These are phyloP conservation scores for Penicillium sp. DNA, from an alignment of 2,329 filamentous ascomycete species.

Conservation along the genomic window DNA sequence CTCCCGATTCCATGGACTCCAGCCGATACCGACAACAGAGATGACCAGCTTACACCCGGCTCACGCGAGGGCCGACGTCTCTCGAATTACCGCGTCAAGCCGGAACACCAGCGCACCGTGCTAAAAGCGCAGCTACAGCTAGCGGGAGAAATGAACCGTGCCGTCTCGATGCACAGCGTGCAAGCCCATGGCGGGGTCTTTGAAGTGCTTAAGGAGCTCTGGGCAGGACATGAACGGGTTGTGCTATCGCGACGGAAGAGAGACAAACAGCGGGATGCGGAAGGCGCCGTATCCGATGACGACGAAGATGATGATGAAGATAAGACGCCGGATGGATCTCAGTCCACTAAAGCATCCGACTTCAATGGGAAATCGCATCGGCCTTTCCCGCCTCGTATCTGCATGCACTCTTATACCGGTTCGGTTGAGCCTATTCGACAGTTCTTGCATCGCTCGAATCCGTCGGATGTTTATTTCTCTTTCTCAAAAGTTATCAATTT, in stretches of 20 bases:
- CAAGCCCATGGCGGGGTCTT: slow-evolving; percentile 60
- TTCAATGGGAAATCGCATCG: slow-evolving; percentile 35
- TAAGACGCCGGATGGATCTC: not conserved
- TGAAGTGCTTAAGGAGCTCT: slow-evolving; percentile 55
- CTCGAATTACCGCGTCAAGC: slow-evolving; percentile 56
- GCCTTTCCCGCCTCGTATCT: slow-evolving; percentile 82
- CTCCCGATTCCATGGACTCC: slow-evolving; percentile 53
- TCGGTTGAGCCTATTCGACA: slow-evolving; percentile 70
- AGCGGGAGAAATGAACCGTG: slow-evolving; percentile 56
- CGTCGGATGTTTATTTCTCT: slow-evolving; percentile 78
- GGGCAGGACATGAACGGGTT: slow-evolving; percentile 56
- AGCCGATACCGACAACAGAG: slow-evolving; percentile 32
- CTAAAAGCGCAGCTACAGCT: slow-evolving; percentile 58
- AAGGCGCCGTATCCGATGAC: slow-evolving; percentile 30
- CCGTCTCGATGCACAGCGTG: slow-evolving; percentile 63
- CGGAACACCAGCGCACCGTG: slow-evolving; percentile 58
- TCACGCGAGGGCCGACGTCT: slow-evolving; percentile 59
- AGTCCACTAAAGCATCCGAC: not conserved
- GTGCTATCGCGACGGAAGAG: slow-evolving; percentile 50
- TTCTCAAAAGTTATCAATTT: slow-evolving; percentile 85
- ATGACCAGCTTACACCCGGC: slow-evolving; percentile 53
- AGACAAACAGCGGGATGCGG: slow-evolving; percentile 33
- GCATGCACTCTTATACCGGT: slow-evolving; percentile 90
- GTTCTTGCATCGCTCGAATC: slow-evolving; percentile 71
- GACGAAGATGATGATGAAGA: slow-evolving; percentile 8